phyloP scores from a whole-genome alignment of 805 yeast genomes.

The Candida alai region DNA sequence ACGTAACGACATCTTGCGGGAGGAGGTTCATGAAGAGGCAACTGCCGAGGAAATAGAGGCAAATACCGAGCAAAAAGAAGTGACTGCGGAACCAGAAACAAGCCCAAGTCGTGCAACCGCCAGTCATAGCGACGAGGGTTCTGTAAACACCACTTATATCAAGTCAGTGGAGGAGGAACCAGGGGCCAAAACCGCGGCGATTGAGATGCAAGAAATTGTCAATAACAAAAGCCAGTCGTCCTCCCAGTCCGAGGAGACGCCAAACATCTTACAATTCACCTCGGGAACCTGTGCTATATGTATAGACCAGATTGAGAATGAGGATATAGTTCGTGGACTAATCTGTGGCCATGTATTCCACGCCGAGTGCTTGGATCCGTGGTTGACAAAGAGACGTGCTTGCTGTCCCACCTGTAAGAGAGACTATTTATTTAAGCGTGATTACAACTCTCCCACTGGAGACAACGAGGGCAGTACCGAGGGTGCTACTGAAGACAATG shows the following conservation, averaged over 20 bases:
- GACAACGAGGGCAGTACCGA: not conserved
- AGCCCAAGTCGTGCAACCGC: too few relatives aligned
- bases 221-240: not conserved
- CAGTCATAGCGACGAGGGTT: constrained; percentile 3
- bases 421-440: constrained; percentile 40
- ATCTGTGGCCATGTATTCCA: constrained; percentile 85
- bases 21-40: constrained; percentile 19
- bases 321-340: constrained; percentile 65
- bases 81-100: too few relatives aligned
- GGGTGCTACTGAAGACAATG: constrained; percentile 3
- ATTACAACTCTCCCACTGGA: constrained; percentile 7
- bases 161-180: not conserved
- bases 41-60: not conserved
- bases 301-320: constrained; percentile 59
- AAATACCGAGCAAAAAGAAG: not conserved
- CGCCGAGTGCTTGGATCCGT: constrained; percentile 73
- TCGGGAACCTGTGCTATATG: constrained; percentile 80
- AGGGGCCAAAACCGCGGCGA: not conserved
- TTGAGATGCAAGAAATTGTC: constrained; percentile 5
- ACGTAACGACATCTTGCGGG: constrained; percentile 43
- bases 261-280: constrained; percentile 41
- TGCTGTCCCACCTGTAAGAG: constrained; percentile 83
- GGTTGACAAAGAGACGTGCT: constrained; percentile 72
- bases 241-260: not conserved
- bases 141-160: constrained; percentile 6